These are phyloP conservation scores for Alliaria petiolata DNA, from an alignment of 345 rosid genomes.

Conservation along the genomic window DNA sequence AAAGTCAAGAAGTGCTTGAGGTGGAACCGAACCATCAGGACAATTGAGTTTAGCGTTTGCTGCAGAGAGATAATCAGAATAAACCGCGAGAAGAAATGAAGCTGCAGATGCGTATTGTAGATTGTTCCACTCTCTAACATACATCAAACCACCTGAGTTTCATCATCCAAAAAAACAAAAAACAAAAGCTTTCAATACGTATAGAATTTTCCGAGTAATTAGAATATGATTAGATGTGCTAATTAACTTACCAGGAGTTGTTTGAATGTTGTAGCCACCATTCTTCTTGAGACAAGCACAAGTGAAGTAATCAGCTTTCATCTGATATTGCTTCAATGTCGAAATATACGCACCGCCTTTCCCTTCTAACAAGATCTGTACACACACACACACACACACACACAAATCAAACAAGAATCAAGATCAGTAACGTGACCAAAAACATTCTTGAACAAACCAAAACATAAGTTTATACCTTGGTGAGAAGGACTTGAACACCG, in stretches of 20 bases:
- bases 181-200: no score
- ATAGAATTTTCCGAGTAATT: no score
- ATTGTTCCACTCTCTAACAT: constrained; percentile 83
- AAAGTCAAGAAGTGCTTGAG: constrained; percentile 56
- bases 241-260: constrained; percentile 53
- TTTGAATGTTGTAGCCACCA: constrained; percentile 60
- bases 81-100: constrained; percentile 60
- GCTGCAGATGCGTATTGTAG: constrained; percentile 76
- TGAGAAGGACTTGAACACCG: constrained; percentile 76
- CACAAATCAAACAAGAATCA: not conserved
- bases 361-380: constrained; percentile 62
- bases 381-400: not conserved
- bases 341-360: constrained; percentile 40
- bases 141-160: constrained; percentile 61
- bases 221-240: not conserved
- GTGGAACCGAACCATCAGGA: constrained; percentile 52
- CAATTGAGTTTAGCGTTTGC: constrained; percentile 62
- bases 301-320: constrained; percentile 74
- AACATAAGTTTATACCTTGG: constrained; percentile 44
- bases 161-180: not conserved
- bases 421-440: not conserved
- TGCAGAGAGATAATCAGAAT: constrained; percentile 59
- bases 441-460: not conserved
- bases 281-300: constrained; percentile 87
- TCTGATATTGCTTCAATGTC: constrained; percentile 52